phyloP scores from a whole-genome alignment of 2,329 filamentous ascomycete species.

The Cladophialophora exuberans region DNA sequence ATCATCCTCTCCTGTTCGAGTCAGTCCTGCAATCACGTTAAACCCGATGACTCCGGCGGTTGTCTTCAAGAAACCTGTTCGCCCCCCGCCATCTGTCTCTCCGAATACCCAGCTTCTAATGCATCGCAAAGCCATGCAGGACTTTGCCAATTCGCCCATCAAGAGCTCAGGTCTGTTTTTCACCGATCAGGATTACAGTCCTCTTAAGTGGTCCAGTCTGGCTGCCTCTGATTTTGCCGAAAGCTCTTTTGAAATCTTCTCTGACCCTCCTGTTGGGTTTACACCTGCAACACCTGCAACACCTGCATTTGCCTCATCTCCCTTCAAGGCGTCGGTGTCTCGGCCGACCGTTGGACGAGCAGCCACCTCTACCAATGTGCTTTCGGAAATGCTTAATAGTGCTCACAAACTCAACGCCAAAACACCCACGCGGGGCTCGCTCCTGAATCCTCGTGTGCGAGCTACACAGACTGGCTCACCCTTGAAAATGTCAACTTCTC shows the following conservation, averaged over 20 bases:
- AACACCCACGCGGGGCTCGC: constrained; percentile 41
- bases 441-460: constrained; percentile 30
- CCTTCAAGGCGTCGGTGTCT: constrained; percentile 58
- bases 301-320: constrained; percentile 51
- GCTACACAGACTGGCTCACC: constrained; percentile 26
- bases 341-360: constrained; percentile 52
- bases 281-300: constrained; percentile 44
- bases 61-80: constrained; percentile 72
- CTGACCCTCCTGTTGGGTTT: constrained; percentile 42
- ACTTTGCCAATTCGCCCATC: constrained; percentile 79
- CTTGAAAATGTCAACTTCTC: constrained; percentile 23
- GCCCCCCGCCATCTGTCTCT: constrained; percentile 76
- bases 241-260: constrained; percentile 61
- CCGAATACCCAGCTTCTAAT: constrained; percentile 90
- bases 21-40: constrained; percentile 13
- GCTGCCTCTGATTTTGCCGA: constrained; percentile 45
- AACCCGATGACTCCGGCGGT: constrained; percentile 31
- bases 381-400: constrained; percentile 49
- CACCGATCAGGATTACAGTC: constrained; percentile 48
- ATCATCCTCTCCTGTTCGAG: constrained; percentile 30
- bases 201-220: constrained; percentile 55
- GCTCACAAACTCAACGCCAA: constrained; percentile 42
- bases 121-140: constrained; percentile 79
- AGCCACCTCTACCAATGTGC: constrained; percentile 53
- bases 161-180: constrained; percentile 48